Evolutionary conservation across 2,329 filamentous ascomycete genomes (phyloP).

Genomic region (Hyphodiscus sp.): DNA sequence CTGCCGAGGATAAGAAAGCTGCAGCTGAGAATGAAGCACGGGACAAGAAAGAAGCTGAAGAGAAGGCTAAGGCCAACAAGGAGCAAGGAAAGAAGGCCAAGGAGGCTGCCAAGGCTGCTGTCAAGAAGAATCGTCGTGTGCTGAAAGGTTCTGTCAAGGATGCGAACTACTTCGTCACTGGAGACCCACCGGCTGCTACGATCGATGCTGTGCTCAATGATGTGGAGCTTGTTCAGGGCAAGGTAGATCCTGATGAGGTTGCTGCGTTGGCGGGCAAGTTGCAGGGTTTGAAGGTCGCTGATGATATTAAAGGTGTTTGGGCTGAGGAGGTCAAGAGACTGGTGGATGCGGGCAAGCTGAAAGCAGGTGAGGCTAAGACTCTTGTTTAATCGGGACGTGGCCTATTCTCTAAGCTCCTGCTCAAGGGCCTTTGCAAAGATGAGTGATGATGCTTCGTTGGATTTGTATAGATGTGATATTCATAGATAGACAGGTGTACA

Average conservation of each 20-base stretch:
- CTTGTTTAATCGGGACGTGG: slow-evolving; percentile 31
- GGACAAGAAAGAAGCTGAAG: slow-evolving; percentile 72
- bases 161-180: slow-evolving; percentile 83
- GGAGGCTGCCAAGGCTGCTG: slow-evolving; percentile 96
- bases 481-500: neutral
- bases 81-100: slow-evolving; percentile 91
- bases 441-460: neutral
- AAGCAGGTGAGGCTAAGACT: slow-evolving; percentile 73
- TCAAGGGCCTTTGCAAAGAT: neutral
- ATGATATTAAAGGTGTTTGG: slow-evolving; percentile 83
- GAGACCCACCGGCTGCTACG: slow-evolving; percentile 63
- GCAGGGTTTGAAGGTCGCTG: slow-evolving; percentile 68
- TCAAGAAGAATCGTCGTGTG: slow-evolving; percentile 99
- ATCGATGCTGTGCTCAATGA: slow-evolving; percentile 81
- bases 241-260: slow-evolving; percentile 87
- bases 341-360: slow-evolving; percentile 75
- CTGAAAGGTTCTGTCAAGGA: slow-evolving; percentile 93
- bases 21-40: slow-evolving; percentile 80
- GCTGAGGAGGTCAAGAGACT: slow-evolving; percentile 70
- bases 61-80: slow-evolving; percentile 75
- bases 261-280: slow-evolving; percentile 77
- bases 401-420: neutral
- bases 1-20: slow-evolving; percentile 75
- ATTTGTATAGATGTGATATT: neutral
- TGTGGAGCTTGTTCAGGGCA: slow-evolving; percentile 78